These are phyloP conservation scores for Suhomyces anneliseae DNA, from an alignment of 1,139 yeast species.

Conservation along the genomic window DNA sequence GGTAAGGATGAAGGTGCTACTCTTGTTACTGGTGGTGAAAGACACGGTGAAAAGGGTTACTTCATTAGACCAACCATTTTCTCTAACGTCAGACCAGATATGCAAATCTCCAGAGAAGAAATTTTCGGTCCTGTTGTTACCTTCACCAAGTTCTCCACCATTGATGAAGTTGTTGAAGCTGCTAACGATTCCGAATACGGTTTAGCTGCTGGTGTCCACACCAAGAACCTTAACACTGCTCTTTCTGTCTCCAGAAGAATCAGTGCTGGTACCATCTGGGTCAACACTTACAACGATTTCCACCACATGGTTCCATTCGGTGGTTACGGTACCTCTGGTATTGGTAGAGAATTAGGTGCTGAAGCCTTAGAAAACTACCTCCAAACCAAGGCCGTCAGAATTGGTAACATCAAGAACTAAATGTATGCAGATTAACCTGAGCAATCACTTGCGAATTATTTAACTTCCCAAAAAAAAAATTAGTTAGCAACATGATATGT, in stretches of 20 bases:
- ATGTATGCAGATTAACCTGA: not conserved
- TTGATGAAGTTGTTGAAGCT: conserved; percentile 65
- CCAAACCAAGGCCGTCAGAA: conserved; percentile 77
- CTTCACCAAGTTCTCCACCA: conserved; percentile 67
- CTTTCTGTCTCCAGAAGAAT: conserved; percentile 64
- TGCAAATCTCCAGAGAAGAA: conserved; percentile 76
- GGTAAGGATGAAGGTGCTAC: conserved; percentile 79
- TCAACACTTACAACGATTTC: conserved; percentile 83
- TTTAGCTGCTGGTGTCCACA: conserved; percentile 84
- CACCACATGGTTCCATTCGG: conserved; percentile 82
- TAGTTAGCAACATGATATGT: too few relatives aligned
- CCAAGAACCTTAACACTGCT: conserved; percentile 45
- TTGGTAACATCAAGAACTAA: conserved; percentile 19
- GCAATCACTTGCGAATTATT: too few relatives aligned
- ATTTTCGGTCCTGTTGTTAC: conserved; percentile 87
- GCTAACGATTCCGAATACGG: conserved; percentile 81
- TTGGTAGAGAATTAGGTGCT: conserved; percentile 89
- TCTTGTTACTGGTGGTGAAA: conserved; percentile 75
- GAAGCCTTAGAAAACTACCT: conserved; percentile 83
- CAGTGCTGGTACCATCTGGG: conserved; percentile 83
- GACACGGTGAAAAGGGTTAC: conserved; percentile 67
- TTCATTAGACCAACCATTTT: conserved; percentile 80
- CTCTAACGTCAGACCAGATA: conserved; percentile 64
- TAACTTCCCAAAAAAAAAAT: too few relatives aligned
- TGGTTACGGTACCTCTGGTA: conserved; percentile 84